Conservation (phyloP, 169 alveolate species). For the Cryptosporidium felis region DNA sequence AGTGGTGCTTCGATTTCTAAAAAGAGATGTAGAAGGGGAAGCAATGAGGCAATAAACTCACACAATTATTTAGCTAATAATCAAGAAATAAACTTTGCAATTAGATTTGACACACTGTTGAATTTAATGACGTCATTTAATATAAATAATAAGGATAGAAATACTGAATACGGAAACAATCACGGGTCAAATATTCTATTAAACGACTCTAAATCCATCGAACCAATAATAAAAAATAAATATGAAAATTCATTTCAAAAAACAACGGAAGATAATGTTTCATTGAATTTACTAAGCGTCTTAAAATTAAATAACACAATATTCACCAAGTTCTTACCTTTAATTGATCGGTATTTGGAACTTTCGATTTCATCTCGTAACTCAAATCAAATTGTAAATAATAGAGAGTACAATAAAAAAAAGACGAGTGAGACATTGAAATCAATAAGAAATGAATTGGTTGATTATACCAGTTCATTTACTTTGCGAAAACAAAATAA, state of each 20-base stretch:
- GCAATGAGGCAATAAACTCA: not conserved
- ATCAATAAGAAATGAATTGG: constrained; percentile 36
- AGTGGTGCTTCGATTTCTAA: not conserved
- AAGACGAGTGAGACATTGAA: constrained; percentile 21
- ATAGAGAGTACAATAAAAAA: not conserved
- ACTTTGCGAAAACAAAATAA: not conserved
- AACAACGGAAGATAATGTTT: not conserved
- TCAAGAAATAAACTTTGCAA: constrained; percentile 25
- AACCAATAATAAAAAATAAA: not conserved
- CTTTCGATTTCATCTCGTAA: constrained; percentile 36
- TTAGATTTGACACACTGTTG: constrained; percentile 38
- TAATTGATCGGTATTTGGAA: constrained; percentile 51
- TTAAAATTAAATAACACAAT: not conserved
- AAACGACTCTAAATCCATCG: not conserved
- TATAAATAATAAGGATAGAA: not conserved
- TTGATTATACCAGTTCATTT: constrained; percentile 15
- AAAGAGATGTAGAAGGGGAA: constrained; percentile 3
- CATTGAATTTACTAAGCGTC: not conserved
- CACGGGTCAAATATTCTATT: not conserved
- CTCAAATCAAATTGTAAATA: not conserved
- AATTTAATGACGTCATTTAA: constrained; percentile 39
- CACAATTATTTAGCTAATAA: not conserved
- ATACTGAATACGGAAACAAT: not conserved
- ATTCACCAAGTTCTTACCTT: constrained; percentile 34
- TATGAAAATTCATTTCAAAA: not conserved